Percentiles rank a stretch among this genome's conserved stretches.
Conservation (phyloP, 2,329 filamentous ascomycete genomes). For the Fusarium lyarnte region DNA sequence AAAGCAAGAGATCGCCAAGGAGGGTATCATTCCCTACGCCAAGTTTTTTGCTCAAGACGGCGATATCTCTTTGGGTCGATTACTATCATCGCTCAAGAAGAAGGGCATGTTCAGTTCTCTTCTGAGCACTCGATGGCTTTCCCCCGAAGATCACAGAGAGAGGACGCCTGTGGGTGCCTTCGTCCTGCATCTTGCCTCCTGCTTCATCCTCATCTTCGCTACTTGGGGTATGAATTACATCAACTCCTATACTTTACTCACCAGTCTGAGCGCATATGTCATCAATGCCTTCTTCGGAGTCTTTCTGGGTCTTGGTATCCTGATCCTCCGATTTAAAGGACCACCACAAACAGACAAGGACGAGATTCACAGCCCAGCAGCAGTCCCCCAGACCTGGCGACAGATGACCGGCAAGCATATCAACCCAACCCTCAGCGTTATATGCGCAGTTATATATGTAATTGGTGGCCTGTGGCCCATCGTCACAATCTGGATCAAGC, state of each 20-base stretch:
- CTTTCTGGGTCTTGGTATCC: slow-evolving; percentile 49
- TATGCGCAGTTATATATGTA: slow-evolving; percentile 45
- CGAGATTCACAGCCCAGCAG: slow-evolving; percentile 13
- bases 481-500: slow-evolving; percentile 47
- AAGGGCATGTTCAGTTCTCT: slow-evolving; percentile 45
- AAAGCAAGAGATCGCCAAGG: slow-evolving; percentile 70
- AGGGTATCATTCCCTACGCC: slow-evolving; percentile 62
- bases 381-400: slow-evolving; percentile 40
- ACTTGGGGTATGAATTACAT: slow-evolving; percentile 42
- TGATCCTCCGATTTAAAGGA: slow-evolving; percentile 48
- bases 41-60: slow-evolving; percentile 57
- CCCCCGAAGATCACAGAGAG: slow-evolving; percentile 49
- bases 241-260: slow-evolving; percentile 47
- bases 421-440: slow-evolving; percentile 45
- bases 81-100: slow-evolving; percentile 45
- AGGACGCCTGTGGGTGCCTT: slow-evolving; percentile 50
- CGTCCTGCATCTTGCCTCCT: slow-evolving; percentile 47
- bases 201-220: slow-evolving; percentile 49
- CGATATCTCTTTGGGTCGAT: slow-evolving; percentile 48
- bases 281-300: slow-evolving; percentile 49
- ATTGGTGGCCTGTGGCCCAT: slow-evolving; percentile 48
- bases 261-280: slow-evolving; percentile 47
- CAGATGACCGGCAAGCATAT: slow-evolving; percentile 47
- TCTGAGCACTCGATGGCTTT: slow-evolving; percentile 44
- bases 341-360: slow-evolving; percentile 42